Base-by-base conservation (phyloP, 2,329 filamentous ascomycete genomes). In the Alternaria sp. region DNA sequence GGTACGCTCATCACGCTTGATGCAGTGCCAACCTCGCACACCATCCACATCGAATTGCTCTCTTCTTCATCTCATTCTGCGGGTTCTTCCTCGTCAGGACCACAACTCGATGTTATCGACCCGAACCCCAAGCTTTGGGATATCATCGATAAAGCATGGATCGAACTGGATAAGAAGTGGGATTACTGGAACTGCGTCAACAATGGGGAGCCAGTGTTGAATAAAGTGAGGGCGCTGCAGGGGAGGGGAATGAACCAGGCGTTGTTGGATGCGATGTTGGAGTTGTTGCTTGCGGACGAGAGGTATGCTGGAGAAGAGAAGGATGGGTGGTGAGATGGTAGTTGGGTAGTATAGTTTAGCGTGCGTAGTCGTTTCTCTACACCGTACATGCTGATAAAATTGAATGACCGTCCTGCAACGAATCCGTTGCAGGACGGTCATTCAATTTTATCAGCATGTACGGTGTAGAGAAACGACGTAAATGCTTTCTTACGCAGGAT, bases 201-300 rank as follows among this genome's bases (percentile, higher is more conserved):
- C 10, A 72, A 71, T 12, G 46, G 61, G 1, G 72, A 79, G 58
- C 66, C 77, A 1, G 67, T 78, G 21, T 49, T 72, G 18, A 75
- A 72, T 18, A 76, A 75, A 55, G 71, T 79, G 11, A 56, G 71
- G 20, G 72, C 72, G 43, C 47, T 80, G 57, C 70, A 75, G 51
- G 75, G 72, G 12, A 70, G 75, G 49, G 71, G 68, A 0, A 15
- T 79, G 30, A 59, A 74, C 54, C 57, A 67, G 56, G 71, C 72
- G 51, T 59, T 79, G 61, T 51, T 78, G 47, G 75, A 78, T 67
- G 75, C 77, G 6, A 63, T 80, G 15, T 54, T 79, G 45, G 78
- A 80, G 66, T 45, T 79, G 45, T 60, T 80, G 63, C 54, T 79
- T 11, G 78, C 78, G 49, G 78, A 80, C 64, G 68, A 69, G 58